Base-by-base conservation (phyloP, 148 eudicot genomes). In the Pouteria glomerata region DNA sequence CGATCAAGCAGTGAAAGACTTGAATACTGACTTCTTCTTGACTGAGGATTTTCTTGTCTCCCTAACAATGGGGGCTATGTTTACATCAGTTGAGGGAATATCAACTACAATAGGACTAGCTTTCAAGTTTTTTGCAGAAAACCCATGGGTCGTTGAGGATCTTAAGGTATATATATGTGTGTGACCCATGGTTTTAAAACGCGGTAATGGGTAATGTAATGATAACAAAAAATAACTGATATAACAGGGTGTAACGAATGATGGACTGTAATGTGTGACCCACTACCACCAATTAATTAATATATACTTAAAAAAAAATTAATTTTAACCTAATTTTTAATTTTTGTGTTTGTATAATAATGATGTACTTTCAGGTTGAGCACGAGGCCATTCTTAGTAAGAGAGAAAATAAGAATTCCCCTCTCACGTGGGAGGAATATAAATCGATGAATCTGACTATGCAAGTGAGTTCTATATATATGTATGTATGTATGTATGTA, bases 1-100 rank as follows among this genome's bases (percentile, higher is more conserved):
- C 62, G 68, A 72, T 35, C 68, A 72, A 72, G 68, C 75, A 14
- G 57, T 61, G n/a, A 72, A 72, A 23, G 75, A 72, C 48, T 72
- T 72, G 68, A 50, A 30, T n/a, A 60, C 47, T 12, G 68, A 72
- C 19, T 60, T 60, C 21, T 72, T 72, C 21, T 60, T 72, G 64
- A 72, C 75, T 5, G 68, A 72, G 44, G 45, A 53, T 19, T 72
- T 72, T 18, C 12, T 61, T n/a, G 68, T 72, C 14, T 47, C 44
- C 3, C 11, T 72, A 0, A 72, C 68, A n/a, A 60, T 72, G 57
- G 68, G 59, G 29, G 75, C 59, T 42, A n/a, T 71, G 21, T 71
- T 60, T 23, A 45, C 58, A 14, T 59, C 45, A 2, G 65, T 71
- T 12, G 74, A 71, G n/a, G 42, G 66, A 18, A 63, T 71, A 1